A percentile compares a stretch with the other conserved stretches of the same genome.
Evolutionary conservation across 2,329 filamentous ascomycete species (phyloP).

Genomic region (Tetracladium maxilliforme): DNA sequence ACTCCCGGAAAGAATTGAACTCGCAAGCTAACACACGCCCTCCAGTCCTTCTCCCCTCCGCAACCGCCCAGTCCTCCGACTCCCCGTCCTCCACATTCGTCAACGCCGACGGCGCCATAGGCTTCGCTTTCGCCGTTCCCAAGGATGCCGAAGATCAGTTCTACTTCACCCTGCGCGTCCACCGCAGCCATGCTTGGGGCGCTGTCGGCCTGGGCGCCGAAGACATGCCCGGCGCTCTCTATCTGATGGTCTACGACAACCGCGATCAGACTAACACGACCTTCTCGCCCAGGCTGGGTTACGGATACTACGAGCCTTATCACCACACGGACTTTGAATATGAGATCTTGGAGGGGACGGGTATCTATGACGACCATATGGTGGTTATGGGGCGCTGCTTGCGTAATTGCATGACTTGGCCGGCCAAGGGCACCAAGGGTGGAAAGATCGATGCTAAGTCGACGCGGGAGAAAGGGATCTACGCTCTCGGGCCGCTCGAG

Average conservation of each 20-base stretch:
- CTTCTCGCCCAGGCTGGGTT: constrained; percentile 35
- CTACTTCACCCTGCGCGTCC: constrained; percentile 37
- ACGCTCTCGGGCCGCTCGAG: constrained; percentile 35
- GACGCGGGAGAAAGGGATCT: constrained; percentile 33
- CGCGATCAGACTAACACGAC: constrained; percentile 31
- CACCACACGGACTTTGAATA: constrained; percentile 24
- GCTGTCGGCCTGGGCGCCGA: constrained; percentile 37
- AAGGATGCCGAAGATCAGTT: constrained; percentile 38
- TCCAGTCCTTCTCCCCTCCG: constrained; percentile 26
- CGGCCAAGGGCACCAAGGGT: constrained; percentile 13
- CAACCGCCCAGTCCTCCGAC: constrained; percentile 37
- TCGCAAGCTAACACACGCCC: constrained; percentile 57
- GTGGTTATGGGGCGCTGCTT: constrained; percentile 35
- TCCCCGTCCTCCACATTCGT: constrained; percentile 67
- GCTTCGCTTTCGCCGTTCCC: constrained; percentile 42
- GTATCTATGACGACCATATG: constrained; percentile 23
- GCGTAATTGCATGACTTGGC: constrained; percentile 35
- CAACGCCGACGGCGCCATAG: constrained; percentile 49
- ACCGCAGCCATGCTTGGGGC: constrained; percentile 30
- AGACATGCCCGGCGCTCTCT: constrained; percentile 34
- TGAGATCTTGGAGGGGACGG: constrained; percentile 28
- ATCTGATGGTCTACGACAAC: constrained; percentile 38
- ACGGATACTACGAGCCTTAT: constrained; percentile 37
- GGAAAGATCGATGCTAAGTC: constrained; percentile 35
- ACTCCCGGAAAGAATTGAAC: constrained; percentile 47